phyloP scores from a whole-genome alignment of 495 filamentous ascomycete species.

The Lindgomyces ingoldianus region DNA sequence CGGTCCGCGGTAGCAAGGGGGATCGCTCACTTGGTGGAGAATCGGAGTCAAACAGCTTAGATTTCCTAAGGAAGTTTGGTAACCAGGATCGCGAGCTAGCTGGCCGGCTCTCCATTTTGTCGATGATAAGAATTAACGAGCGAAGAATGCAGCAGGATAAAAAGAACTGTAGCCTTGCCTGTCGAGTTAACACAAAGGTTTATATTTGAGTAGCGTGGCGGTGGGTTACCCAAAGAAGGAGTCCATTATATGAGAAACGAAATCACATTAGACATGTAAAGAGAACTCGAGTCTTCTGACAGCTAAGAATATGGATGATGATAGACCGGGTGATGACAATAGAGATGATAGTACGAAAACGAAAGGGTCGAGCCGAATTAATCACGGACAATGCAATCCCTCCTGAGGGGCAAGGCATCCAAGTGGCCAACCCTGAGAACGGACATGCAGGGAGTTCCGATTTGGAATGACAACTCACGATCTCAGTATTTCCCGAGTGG shows the following conservation, averaged over 20 bases:
- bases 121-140: neutral
- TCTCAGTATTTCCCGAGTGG: conserved; percentile 4
- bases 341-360: conserved; percentile 1
- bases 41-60: conserved; percentile 24
- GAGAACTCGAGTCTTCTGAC: neutral
- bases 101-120: conserved; percentile 40
- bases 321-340: conserved; percentile 23
- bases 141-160: neutral
- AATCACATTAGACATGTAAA: neutral
- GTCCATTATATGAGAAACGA: neutral
- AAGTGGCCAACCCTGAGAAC: conserved; percentile 2
- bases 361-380: conserved; percentile 14
- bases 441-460: conserved; percentile 22
- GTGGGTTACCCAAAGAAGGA: neutral
- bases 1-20: conserved; percentile 37
- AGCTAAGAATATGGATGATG: neutral
- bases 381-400: neutral
- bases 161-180: neutral
- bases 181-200: neutral
- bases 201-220: neutral
- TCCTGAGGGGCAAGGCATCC: neutral
- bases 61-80: conserved; percentile 38
- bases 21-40: conserved; percentile 33
- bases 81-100: conserved; percentile 40
- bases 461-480: conserved; percentile 30